These are phyloP conservation scores for Protomyces gravidus DNA, from an alignment of 1,139 yeast species.

Conservation along the genomic window DNA sequence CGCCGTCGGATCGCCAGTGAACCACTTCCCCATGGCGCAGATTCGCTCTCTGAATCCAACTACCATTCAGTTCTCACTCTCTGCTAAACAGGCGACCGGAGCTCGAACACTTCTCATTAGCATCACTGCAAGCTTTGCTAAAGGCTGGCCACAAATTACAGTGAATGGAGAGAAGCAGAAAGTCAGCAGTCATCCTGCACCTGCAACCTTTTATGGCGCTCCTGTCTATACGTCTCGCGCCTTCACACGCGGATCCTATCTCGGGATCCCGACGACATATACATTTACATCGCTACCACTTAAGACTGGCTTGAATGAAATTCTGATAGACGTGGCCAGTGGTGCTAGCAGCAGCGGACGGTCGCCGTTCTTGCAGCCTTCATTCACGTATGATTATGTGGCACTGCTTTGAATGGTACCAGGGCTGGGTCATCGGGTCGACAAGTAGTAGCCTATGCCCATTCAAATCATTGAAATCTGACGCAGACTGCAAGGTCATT, in stretches of 20 bases:
- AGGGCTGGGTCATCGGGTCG: too few relatives aligned
- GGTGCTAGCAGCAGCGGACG: neutral
- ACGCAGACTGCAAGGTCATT: too few relatives aligned
- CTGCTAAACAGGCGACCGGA: neutral
- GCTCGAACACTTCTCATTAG: neutral
- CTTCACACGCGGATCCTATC: neutral
- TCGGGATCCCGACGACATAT: neutral
- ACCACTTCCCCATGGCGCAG: neutral
- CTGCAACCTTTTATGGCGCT: neutral
- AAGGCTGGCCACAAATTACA: neutral
- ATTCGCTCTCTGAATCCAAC: neutral
- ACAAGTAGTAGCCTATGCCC: too few relatives aligned
- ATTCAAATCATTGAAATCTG: too few relatives aligned
- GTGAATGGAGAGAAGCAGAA: neutral
- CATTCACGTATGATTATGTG: neutral
- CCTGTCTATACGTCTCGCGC: neutral
- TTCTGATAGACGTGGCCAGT: neutral
- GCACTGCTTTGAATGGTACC: neutral
- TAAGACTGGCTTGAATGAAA: neutral
- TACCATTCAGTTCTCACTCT: neutral
- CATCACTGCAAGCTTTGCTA: neutral
- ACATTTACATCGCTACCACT: neutral
- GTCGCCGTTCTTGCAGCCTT: neutral
- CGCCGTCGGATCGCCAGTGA: neutral
- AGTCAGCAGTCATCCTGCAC: neutral